phyloP scores from a whole-genome alignment of 768 basidiomycete species.

The Russula brevipes region DNA sequence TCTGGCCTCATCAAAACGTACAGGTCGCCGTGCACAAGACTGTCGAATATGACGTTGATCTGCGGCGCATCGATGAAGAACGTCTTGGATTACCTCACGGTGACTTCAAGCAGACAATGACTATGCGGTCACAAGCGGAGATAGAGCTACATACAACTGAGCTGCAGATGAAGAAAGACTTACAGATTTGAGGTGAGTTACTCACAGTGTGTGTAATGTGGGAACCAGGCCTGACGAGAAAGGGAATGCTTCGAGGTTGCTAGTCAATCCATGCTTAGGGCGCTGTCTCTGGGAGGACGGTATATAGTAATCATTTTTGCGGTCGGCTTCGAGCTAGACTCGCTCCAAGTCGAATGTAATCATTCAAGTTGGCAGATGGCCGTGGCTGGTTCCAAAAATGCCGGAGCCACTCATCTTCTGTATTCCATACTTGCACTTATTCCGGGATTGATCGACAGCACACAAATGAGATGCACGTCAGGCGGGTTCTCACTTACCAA shows the following conservation, averaged over 20 bases:
- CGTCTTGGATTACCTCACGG: not conserved
- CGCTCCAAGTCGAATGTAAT: conserved; percentile 4
- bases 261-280: not conserved
- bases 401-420: not conserved
- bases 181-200: conserved; percentile 21
- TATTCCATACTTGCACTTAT: not conserved
- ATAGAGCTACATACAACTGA: conserved; percentile 12
- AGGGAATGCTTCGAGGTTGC: not conserved
- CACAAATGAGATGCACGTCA: not conserved
- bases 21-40: conserved; percentile 20
- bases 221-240: not conserved
- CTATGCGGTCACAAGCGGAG: conserved; percentile 14
- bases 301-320: not conserved
- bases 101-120: not conserved
- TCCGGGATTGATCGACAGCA: not conserved
- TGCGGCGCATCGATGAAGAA: conserved; percentile 15
- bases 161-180: conserved; percentile 20
- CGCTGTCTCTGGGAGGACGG: not conserved
- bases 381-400: conserved; percentile 6
- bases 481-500: not conserved
- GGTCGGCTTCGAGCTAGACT: not conserved
- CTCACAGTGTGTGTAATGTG: not conserved
- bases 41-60: conserved; percentile 18
- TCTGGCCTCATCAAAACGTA: conserved; percentile 10
- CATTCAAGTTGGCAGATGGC: not conserved